Evolutionary conservation across 495 filamentous ascomycete species (phyloP).

Genomic region (Penicillium turbatum): DNA sequence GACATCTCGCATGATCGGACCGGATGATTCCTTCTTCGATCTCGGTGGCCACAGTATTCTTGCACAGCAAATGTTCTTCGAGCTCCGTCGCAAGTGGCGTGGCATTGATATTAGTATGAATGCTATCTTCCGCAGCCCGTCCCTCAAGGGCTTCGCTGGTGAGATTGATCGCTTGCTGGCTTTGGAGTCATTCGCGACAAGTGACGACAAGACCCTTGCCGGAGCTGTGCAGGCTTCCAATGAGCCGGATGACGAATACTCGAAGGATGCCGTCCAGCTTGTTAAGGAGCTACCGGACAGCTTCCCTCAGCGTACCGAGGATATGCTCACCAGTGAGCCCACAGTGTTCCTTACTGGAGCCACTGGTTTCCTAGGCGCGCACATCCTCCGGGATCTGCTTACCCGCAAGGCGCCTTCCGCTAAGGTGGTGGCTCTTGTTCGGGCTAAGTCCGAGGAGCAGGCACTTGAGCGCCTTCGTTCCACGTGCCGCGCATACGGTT

Average conservation of each 20-base stretch:
- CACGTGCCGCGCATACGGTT: conserved; percentile 58
- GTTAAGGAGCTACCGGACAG: conserved; percentile 43
- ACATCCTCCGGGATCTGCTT: conserved; percentile 72
- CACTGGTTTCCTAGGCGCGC: conserved; percentile 87
- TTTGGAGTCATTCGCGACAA: conserved; percentile 32
- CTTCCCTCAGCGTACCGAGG: conserved; percentile 26
- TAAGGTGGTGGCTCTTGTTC: conserved; percentile 75
- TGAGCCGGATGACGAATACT: conserved; percentile 55
- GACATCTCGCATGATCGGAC: conserved; percentile 52
- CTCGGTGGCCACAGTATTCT: conserved; percentile 83
- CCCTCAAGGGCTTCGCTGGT: conserved; percentile 64
- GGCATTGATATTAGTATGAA: conserved; percentile 69
- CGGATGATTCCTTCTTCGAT: conserved; percentile 78
- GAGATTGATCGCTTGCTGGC: conserved; percentile 65
- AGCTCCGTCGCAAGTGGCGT: conserved; percentile 57
- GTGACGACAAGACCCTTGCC: conserved; percentile 26
- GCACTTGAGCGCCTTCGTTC: conserved; percentile 48
- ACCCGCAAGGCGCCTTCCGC: conserved; percentile 50
- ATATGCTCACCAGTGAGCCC: conserved; percentile 30
- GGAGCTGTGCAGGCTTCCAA: conserved; percentile 22
- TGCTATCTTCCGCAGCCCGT: conserved; percentile 71
- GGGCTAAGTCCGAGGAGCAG: conserved; percentile 53
- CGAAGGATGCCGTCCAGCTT: conserved; percentile 61
- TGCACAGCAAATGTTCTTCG: conserved; percentile 79
- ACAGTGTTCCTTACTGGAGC: conserved; percentile 85